Evolutionary conservation across 371 early-diverging fungal species (phyloP).

Genomic region (Syncephalis fuscata): DNA sequence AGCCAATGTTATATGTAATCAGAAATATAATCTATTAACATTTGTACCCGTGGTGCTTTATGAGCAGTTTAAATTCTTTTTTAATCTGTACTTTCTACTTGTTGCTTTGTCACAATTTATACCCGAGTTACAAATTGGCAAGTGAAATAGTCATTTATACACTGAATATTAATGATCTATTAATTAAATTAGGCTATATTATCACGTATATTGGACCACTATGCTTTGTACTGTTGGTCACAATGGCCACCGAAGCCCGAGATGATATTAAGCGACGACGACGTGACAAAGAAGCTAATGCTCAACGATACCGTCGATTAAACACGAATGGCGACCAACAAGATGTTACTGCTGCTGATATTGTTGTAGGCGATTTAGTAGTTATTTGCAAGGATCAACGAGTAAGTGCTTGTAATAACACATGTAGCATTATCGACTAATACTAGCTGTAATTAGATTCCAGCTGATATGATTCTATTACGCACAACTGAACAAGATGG

Average conservation of each 20-base stretch:
- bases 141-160: slow-evolving; percentile 1
- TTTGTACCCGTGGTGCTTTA: slow-evolving; percentile 86
- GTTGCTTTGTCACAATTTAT: slow-evolving; percentile 91
- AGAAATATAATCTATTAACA: slow-evolving; percentile 85
- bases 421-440: neutral
- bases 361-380: slow-evolving; percentile 91
- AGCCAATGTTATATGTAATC: slow-evolving; percentile 87
- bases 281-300: slow-evolving; percentile 89
- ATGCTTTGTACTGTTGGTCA: slow-evolving; percentile 83
- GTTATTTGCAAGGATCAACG: slow-evolving; percentile 83
- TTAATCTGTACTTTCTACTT: slow-evolving; percentile 93
- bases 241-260: slow-evolving; percentile 89
- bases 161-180: no score
- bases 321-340: slow-evolving; percentile 18
- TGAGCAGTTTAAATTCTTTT: slow-evolving; percentile 95
- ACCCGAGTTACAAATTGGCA: slow-evolving; percentile 71
- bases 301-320: slow-evolving; percentile 55
- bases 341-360: slow-evolving; percentile 61
- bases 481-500: slow-evolving; percentile 75
- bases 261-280: slow-evolving; percentile 89
- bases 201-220: slow-evolving; percentile 93
- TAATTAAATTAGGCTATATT: slow-evolving; percentile 51
- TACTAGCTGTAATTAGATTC: slow-evolving; percentile 28
- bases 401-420: slow-evolving; percentile 13
- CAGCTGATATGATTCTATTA: slow-evolving; percentile 84